Percentiles rank a stretch among this genome's conserved stretches.
These are phyloP conservation scores for Carpinus viminea DNA, from an alignment of 306 rosid species.

Conservation along the genomic window DNA sequence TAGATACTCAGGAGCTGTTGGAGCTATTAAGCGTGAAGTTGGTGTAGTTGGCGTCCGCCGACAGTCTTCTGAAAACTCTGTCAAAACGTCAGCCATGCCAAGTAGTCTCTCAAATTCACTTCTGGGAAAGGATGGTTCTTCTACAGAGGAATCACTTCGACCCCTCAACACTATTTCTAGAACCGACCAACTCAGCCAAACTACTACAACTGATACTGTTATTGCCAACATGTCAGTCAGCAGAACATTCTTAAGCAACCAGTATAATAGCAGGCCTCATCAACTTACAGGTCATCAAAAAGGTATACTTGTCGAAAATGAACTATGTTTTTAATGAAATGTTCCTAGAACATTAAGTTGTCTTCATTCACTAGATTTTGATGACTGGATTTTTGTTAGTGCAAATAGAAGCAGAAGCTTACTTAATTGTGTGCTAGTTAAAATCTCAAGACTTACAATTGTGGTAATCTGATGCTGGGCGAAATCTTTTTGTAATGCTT, in stretches of 20 bases:
- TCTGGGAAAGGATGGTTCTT: conserved; percentile 56
- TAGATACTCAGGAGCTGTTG: conserved; percentile 79
- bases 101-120: conserved; percentile 51
- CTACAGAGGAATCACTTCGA: conserved; percentile 68
- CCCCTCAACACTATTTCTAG: conserved; percentile 60
- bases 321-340: not conserved
- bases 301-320: conserved; percentile 54
- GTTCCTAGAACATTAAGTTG: not conserved
- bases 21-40: conserved; percentile 96
- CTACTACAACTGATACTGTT: conserved; percentile 53
- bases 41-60: conserved; percentile 87
- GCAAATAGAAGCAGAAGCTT: not conserved
- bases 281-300: conserved; percentile 78
- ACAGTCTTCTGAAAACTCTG: conserved; percentile 61
- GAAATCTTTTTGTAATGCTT: not conserved
- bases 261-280: conserved; percentile 60
- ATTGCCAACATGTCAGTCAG: conserved; percentile 49
- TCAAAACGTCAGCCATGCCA: conserved; percentile 54
- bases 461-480: not conserved
- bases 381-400: not conserved
- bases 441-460: not conserved
- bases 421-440: not conserved
- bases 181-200: conserved; percentile 54
- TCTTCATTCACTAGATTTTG: not conserved
- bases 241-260: conserved; percentile 58